These are phyloP conservation scores for Zygosaccharomyces pseudobailii DNA, from an alignment of 1,139 yeast species.

Conservation along the genomic window DNA sequence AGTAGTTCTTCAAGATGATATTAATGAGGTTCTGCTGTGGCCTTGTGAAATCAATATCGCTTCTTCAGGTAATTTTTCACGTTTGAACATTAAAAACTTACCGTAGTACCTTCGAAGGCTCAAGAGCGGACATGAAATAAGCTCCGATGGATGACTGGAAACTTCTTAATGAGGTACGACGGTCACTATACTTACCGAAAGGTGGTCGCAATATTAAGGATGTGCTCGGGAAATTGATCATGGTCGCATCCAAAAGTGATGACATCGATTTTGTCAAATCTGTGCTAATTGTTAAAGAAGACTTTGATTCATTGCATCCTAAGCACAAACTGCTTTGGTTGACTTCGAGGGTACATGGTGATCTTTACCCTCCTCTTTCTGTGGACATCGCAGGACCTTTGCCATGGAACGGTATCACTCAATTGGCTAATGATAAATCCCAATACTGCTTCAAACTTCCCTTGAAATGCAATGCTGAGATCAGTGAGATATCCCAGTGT, in stretches of 20 bases:
- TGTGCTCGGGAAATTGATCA: conserved; percentile 2
- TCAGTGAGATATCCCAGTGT: conserved; percentile 30
- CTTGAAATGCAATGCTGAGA: background rate
- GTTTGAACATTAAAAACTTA: background rate
- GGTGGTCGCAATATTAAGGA: background rate
- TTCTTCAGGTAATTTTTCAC: conserved; percentile 4
- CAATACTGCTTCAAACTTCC: conserved; percentile 18
- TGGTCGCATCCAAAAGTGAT: conserved; percentile 7
- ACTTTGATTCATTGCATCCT: conserved; percentile 13
- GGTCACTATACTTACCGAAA: conserved; percentile 7
- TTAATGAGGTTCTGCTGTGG: conserved; percentile 10
- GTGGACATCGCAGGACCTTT: conserved; percentile 19
- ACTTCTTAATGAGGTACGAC: conserved; percentile 4
- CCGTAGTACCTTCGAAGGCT: background rate
- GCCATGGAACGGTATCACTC: conserved; percentile 14
- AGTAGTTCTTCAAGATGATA: background rate
- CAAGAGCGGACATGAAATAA: background rate
- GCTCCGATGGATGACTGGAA: conserved; percentile 5
- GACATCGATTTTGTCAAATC: conserved; percentile 16
- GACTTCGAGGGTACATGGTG: conserved; percentile 37
- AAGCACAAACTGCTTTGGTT: conserved; percentile 43
- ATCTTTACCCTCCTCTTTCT: conserved; percentile 38
- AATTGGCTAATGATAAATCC: conserved; percentile 9
- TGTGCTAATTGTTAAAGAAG: conserved; percentile 16
- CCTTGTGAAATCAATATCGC: background rate